phyloP scores from a whole-genome alignment of 768 basidiomycete species.

The Amanita rimosa region DNA sequence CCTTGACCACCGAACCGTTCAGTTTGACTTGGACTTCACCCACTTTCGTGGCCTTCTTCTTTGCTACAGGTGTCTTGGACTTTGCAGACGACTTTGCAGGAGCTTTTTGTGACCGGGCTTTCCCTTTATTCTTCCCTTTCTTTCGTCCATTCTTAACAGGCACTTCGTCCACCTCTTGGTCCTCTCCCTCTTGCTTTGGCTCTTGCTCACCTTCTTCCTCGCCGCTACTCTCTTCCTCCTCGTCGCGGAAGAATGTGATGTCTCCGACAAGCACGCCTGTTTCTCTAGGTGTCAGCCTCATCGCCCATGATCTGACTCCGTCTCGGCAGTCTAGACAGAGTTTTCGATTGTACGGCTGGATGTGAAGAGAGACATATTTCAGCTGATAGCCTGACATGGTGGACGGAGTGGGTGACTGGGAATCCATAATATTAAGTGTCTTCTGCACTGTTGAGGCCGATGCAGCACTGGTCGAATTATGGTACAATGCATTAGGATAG shows the following conservation, averaged over 20 bases:
- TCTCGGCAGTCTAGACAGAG: constrained; percentile 53
- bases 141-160: constrained; percentile 32
- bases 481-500: constrained; percentile 46
- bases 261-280: constrained; percentile 41
- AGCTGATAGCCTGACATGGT: constrained; percentile 32
- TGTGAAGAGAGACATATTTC: constrained; percentile 37
- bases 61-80: constrained; percentile 17
- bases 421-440: constrained; percentile 14
- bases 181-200: constrained; percentile 28
- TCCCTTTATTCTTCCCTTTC: constrained; percentile 27
- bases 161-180: constrained; percentile 33
- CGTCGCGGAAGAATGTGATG: constrained; percentile 41
- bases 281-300: constrained; percentile 50
- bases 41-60: constrained; percentile 35
- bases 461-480: constrained; percentile 13
- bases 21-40: constrained; percentile 54
- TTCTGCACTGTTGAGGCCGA: constrained; percentile 12
- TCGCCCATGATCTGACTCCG: constrained; percentile 65
- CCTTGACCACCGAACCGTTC: constrained; percentile 42
- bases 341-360: constrained; percentile 48
- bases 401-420: constrained; percentile 28
- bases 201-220: constrained; percentile 36
- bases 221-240: constrained; percentile 49
- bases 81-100: constrained; percentile 21
- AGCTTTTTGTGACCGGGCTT: constrained; percentile 24